These are phyloP conservation scores for Globisporangium parvum DNA, from an alignment of 352 stramenopile genomes.

Conservation along the genomic window DNA sequence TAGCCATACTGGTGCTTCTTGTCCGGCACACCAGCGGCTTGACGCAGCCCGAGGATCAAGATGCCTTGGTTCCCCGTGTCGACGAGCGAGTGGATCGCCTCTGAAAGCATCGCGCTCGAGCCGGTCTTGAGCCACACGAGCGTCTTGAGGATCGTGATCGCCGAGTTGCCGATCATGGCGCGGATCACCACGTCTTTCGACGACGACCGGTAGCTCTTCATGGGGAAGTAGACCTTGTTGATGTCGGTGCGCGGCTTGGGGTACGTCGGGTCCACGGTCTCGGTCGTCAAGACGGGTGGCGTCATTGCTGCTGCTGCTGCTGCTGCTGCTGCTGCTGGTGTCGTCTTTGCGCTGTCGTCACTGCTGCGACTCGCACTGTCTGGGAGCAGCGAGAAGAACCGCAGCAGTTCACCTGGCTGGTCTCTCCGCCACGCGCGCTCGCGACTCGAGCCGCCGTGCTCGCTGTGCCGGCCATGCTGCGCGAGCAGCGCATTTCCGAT, in stretches of 20 bases:
- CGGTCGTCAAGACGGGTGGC: background rate
- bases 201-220: conserved; percentile 70
- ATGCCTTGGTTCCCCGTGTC: conserved; percentile 97
- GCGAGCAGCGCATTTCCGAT: conserved; percentile 4
- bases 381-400: conserved; percentile 6
- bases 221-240: conserved; percentile 83
- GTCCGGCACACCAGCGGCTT: conserved; percentile 86
- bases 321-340: background rate
- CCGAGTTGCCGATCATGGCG: conserved; percentile 92
- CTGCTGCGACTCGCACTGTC: background rate
- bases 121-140: conserved; percentile 89
- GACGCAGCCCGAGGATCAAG: conserved; percentile 76
- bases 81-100: conserved; percentile 96
- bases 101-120: conserved; percentile 95
- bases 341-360: background rate
- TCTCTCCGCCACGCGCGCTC: conserved; percentile 5
- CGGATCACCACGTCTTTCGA: conserved; percentile 75
- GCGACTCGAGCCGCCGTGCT: background rate
- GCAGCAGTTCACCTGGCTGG: conserved; percentile 1
- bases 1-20: conserved; percentile 97
- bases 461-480: conserved; percentile 4
- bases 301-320: background rate
- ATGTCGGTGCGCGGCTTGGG: conserved; percentile 69
- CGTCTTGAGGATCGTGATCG: conserved; percentile 92
- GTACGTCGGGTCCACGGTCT: conserved; percentile 32